These are phyloP conservation scores for Volvox reticuliferus DNA, from an alignment of 139 green algal species.

Conservation along the genomic window DNA sequence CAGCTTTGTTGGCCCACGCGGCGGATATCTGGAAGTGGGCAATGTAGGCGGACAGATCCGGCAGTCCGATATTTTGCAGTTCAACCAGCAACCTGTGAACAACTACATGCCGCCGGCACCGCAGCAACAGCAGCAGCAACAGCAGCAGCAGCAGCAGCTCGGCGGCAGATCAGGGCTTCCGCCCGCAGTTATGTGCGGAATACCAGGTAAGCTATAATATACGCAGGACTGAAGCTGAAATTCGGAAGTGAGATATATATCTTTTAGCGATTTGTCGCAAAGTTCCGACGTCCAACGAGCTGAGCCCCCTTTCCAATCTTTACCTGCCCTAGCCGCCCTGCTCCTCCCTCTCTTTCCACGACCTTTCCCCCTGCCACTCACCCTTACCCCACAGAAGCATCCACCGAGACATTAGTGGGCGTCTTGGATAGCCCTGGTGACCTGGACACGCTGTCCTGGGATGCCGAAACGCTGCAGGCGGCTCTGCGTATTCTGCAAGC, in stretches of 20 bases:
- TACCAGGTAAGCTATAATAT: background rate
- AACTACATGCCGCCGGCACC: no score
- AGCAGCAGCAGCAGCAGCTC: background rate
- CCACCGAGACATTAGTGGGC: no score
- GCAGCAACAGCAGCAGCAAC: background rate
- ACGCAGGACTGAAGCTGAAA: background rate
- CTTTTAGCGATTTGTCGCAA: background rate
- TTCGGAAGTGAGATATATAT: background rate
- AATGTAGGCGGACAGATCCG: background rate
- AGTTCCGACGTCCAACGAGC: background rate
- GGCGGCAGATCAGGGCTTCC: no score
- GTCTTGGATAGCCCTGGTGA: background rate
- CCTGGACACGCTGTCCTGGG: slow-evolving; percentile 6
- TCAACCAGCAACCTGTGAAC: background rate
- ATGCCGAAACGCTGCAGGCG: background rate
- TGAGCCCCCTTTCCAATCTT: background rate
- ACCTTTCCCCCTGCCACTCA: background rate
- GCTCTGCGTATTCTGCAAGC: slow-evolving; percentile 6
- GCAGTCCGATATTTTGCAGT: background rate
- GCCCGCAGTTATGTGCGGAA: background rate
- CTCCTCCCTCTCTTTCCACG: background rate
- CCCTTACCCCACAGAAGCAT: no score
- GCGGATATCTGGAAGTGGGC: background rate
- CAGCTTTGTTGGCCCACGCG: background rate
- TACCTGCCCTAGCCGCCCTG: background rate